Conservation (phyloP, 179 eudicot genomes). For the Spergularia azorica region DNA sequence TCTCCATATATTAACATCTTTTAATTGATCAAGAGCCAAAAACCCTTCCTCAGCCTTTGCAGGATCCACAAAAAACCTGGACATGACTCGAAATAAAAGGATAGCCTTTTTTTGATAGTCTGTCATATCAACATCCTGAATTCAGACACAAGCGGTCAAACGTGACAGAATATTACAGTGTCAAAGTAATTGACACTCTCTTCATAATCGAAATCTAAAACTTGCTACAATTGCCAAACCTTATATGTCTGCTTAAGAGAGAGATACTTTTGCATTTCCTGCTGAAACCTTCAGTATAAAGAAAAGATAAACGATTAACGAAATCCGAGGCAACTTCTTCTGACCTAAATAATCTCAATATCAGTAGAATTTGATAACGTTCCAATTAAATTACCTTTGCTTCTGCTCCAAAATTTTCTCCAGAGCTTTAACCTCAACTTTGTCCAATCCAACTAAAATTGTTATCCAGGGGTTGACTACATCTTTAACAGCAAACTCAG, state of each 20-base stretch:
- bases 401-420: constrained; percentile 98
- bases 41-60: constrained; percentile 80
- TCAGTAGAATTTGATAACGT: neutral
- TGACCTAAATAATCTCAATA: neutral
- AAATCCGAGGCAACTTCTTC: constrained; percentile 31
- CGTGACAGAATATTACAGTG: constrained; percentile 3
- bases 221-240: constrained; percentile 39
- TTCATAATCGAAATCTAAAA: neutral
- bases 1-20: constrained; percentile 89
- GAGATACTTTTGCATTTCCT: constrained; percentile 92
- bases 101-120: constrained; percentile 70
- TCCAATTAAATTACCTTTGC: constrained; percentile 59
- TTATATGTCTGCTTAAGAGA: constrained; percentile 75
- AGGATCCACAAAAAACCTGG: constrained; percentile 84
- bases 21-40: constrained; percentile 81
- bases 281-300: constrained; percentile 76
- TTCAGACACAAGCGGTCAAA: constrained; percentile 14
- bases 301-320: constrained; percentile 19
- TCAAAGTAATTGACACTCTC: neutral
- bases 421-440: constrained; percentile 91
- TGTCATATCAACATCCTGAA: constrained; percentile 70
- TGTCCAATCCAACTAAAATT: constrained; percentile 73
- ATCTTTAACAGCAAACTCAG: constrained; percentile 67
- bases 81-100: constrained; percentile 78
- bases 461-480: constrained; percentile 69